Conservation (phyloP, 1,284 basidiomycete species). For the Lentinus polychrous region DNA sequence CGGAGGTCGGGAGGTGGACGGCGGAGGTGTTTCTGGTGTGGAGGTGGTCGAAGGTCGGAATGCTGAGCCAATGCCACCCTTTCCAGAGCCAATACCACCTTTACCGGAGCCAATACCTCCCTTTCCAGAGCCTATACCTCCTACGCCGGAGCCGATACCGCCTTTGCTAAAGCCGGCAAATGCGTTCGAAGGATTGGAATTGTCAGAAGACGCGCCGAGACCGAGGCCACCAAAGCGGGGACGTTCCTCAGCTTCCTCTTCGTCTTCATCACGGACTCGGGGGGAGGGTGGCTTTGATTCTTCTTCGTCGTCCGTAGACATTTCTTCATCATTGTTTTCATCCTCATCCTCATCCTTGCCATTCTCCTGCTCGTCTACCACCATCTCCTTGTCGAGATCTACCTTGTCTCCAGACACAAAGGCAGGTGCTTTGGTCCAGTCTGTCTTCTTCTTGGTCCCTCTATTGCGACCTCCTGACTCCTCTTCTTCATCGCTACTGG, state of each 20-base stretch:
- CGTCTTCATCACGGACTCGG: constrained; percentile 35
- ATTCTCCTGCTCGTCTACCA: constrained; percentile 33
- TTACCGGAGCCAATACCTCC: constrained; percentile 17
- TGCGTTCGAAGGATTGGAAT: constrained; percentile 11
- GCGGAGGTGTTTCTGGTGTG: constrained; percentile 24
- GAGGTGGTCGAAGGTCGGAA: constrained; percentile 18
- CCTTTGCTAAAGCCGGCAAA: constrained; percentile 20
- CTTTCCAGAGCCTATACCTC: constrained; percentile 29
- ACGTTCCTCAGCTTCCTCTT: constrained; percentile 38
- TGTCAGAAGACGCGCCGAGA: no score
- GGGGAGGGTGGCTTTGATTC: constrained; percentile 45
- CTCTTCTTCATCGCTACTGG: constrained; percentile 59
- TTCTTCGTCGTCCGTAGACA: constrained; percentile 15
- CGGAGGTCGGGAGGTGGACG: constrained; percentile 27
- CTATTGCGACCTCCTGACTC: constrained; percentile 21
- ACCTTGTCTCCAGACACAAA: constrained; percentile 62
- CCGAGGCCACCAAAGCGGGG: constrained; percentile 49
- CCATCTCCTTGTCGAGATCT: constrained; percentile 37
- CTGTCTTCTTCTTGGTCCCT: constrained; percentile 33
- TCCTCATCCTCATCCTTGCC: constrained; percentile 22
- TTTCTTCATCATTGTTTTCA: constrained; percentile 20
- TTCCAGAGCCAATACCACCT: constrained; percentile 17
- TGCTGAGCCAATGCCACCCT: constrained; percentile 40
- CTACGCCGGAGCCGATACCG: constrained; percentile 29
- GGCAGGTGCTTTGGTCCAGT: constrained; percentile 75